Conservation (phyloP, 2,329 filamentous ascomycete genomes). For the Xylariales sp. region DNA sequence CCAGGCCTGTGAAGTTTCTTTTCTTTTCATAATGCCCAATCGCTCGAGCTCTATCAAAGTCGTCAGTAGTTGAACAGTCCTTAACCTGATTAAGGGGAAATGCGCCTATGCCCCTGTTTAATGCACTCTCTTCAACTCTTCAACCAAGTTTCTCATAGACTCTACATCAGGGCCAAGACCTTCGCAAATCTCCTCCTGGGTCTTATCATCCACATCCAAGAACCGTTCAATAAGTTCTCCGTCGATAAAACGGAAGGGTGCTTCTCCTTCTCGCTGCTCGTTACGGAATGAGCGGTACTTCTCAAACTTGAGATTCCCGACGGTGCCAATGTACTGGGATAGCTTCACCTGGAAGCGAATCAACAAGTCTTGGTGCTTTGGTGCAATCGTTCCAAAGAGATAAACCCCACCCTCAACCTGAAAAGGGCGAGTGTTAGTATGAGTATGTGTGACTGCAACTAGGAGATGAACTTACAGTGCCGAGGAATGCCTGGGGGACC, state of each 20-base stretch:
- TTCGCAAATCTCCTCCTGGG: constrained; percentile 48
- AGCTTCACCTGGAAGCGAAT: constrained; percentile 75
- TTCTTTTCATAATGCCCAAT: no score
- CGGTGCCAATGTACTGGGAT: constrained; percentile 59
- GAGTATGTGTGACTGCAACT: background rate
- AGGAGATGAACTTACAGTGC: constrained; percentile 60
- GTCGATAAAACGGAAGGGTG: constrained; percentile 84
- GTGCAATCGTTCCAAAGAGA: constrained; percentile 75
- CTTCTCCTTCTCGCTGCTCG: constrained; percentile 63
- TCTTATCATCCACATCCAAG: constrained; percentile 61
- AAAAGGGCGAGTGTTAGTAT: no score
- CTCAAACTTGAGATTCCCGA: constrained; percentile 72
- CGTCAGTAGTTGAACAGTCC: no score
- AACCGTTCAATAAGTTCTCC: constrained; percentile 88
- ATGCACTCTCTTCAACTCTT: constrained; percentile 60
- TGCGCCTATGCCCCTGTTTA: constrained; percentile 29
- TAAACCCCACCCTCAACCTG: constrained; percentile 90
- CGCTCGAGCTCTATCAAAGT: no score
- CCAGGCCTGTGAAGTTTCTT: no score
- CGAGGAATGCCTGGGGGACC: constrained; percentile 79
- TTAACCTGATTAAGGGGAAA: no score
- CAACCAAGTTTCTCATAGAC: constrained; percentile 57
- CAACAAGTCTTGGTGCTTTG: constrained; percentile 70
- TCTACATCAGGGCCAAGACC: constrained; percentile 58
- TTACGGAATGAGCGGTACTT: constrained; percentile 80